These are phyloP conservation scores for Rhodofomes roseus DNA, from an alignment of 1,284 basidiomycete species.

Conservation along the genomic window DNA sequence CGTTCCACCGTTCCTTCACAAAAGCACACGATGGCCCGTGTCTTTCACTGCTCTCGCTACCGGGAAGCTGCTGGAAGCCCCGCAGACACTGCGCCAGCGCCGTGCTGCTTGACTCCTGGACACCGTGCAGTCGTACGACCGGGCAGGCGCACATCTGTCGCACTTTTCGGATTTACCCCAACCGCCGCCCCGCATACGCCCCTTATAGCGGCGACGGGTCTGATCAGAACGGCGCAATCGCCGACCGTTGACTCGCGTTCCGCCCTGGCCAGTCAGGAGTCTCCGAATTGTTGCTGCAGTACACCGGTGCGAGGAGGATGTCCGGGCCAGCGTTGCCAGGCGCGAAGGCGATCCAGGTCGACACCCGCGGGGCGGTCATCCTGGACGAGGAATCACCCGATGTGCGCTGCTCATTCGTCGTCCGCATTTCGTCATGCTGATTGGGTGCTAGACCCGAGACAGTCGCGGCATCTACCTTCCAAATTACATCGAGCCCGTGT, in stretches of 20 bases:
- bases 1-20: conserved; percentile 7
- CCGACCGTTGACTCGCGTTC: conserved; percentile 1
- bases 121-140: conserved; percentile 1
- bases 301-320: conserved; percentile 16
- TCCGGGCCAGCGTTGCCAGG: conserved; percentile 56
- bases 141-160: not conserved
- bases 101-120: not conserved
- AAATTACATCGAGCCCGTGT: conserved; percentile 95
- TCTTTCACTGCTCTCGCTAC: not conserved
- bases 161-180: not conserved
- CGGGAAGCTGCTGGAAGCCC: not conserved
- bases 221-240: not conserved
- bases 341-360: conserved; percentile 78
- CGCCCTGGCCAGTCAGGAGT: not conserved
- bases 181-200: not conserved
- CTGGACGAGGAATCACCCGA: conserved; percentile 90
- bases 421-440: conserved; percentile 10
- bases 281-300: not conserved
- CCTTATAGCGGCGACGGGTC: not conserved
- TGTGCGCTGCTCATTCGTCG: conserved; percentile 42
- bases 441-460: conserved; percentile 69
- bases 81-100: not conserved
- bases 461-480: conserved; percentile 94
- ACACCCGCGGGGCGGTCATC: conserved; percentile 86
- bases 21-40: conserved; percentile 8